A percentile compares a stretch with the other conserved stretches of the same genome.
Evolutionary conservation across 805 yeast species (phyloP).

Genomic region (Candida multigemmis): DNA sequence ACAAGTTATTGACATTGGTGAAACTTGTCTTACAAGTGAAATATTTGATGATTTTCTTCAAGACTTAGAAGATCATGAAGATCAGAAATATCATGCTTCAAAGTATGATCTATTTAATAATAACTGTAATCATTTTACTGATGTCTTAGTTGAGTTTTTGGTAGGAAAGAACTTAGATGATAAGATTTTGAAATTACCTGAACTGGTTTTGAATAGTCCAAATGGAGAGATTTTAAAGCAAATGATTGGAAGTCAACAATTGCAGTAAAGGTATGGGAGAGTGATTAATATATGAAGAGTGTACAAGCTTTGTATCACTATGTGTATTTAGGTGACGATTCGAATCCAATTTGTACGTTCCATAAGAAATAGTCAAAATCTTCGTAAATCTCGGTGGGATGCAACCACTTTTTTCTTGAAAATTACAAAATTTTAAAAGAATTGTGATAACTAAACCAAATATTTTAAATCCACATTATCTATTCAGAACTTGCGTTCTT

Average conservation of each 20-base stretch:
- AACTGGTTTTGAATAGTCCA: constrained; percentile 33
- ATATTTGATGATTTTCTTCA: constrained; percentile 43
- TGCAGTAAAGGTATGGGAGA: too few species aligned
- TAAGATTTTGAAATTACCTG: constrained; percentile 44
- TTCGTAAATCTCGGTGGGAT: too few species aligned
- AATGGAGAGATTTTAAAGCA: constrained; percentile 25
- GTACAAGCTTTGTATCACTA: too few species aligned
- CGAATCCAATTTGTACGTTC: too few species aligned
- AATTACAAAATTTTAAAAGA: too few species aligned
- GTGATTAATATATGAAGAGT: too few species aligned
- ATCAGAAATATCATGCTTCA: constrained; percentile 34
- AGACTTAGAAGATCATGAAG: constrained; percentile 33
- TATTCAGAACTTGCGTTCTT: too few species aligned
- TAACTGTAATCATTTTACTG: constrained; percentile 63
- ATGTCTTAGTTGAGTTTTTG: constrained; percentile 47
- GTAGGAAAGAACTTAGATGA: constrained; percentile 48
- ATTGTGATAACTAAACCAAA: too few species aligned
- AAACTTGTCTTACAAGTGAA: constrained; percentile 42
- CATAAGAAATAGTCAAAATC: too few species aligned
- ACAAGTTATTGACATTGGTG: constrained; percentile 45
- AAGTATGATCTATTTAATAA: constrained; percentile 51
- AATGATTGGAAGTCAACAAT: constrained; percentile 15
- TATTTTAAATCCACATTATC: too few species aligned
- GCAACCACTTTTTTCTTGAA: too few species aligned
- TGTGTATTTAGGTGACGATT: too few species aligned